phyloP scores from a whole-genome alignment of 371 early-diverging fungal species.

The Mucor velutinosus region DNA sequence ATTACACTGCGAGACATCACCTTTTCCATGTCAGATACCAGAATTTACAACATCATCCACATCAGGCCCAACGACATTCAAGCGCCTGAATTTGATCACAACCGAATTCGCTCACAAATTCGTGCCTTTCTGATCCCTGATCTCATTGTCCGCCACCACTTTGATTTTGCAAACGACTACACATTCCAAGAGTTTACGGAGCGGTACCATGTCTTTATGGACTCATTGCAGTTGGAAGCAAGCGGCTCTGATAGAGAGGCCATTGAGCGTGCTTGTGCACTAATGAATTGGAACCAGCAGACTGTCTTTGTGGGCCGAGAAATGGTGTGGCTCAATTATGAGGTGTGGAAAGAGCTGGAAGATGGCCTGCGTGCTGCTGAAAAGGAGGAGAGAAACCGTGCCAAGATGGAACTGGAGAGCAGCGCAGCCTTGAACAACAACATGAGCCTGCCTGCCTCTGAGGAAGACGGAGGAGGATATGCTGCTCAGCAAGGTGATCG shows the following conservation, averaged over 20 bases:
- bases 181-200: constrained; percentile 57
- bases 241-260: constrained; percentile 16
- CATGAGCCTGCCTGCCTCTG: not conserved
- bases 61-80: constrained; percentile 72
- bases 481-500: not conserved
- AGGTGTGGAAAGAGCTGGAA: constrained; percentile 75
- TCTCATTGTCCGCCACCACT: constrained; percentile 48
- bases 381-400: constrained; percentile 55
- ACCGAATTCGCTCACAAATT: constrained; percentile 61
- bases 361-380: constrained; percentile 69
- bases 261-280: constrained; percentile 30
- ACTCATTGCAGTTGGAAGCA: constrained; percentile 26
- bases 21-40: constrained; percentile 71
- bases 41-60: constrained; percentile 82
- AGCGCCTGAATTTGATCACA: constrained; percentile 49
- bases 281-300: constrained; percentile 34
- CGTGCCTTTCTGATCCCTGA: constrained; percentile 62
- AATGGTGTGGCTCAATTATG: constrained; percentile 63
- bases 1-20: constrained; percentile 66
- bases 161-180: constrained; percentile 62
- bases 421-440: not conserved
- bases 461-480: not conserved
- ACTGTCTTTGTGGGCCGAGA: constrained; percentile 49
- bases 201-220: constrained; percentile 45
- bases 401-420: constrained; percentile 23